A percentile compares a stretch with the other conserved stretches of the same genome.
Evolutionary conservation across 163 green algal species (phyloP).

Genomic region (Scenedesmus sp.): DNA sequence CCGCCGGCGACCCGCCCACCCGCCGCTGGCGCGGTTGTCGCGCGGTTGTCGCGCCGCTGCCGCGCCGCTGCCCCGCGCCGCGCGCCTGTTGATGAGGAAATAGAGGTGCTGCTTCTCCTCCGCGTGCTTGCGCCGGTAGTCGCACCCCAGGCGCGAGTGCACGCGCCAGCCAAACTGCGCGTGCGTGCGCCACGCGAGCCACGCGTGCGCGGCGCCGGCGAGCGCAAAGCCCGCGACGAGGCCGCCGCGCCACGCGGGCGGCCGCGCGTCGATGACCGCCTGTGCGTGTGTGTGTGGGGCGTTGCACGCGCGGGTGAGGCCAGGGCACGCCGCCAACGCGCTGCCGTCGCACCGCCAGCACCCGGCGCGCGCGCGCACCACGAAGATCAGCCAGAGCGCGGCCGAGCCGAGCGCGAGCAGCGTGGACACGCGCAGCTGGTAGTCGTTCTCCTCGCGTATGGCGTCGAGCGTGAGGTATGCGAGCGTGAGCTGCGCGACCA

Average conservation of each 20-base stretch:
- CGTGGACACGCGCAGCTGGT: slow-evolving; percentile 4
- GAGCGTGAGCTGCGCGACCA: slow-evolving; percentile 19
- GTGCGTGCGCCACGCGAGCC: slow-evolving; percentile 23
- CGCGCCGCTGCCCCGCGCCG: background rate
- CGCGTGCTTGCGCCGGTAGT: slow-evolving; percentile 41
- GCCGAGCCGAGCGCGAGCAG: background rate
- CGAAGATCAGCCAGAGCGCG: slow-evolving; percentile 30
- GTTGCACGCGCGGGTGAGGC: too few species aligned
- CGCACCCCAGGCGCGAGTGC: slow-evolving; percentile 21
- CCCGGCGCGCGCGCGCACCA: background rate
- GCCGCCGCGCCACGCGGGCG: slow-evolving; percentile 4
- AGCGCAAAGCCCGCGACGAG: background rate
- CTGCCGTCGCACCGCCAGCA: too few species aligned
- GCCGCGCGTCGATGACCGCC: background rate
- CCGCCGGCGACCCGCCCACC: too few species aligned
- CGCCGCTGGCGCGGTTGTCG: too few species aligned
- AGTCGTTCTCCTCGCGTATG: slow-evolving; percentile 19
- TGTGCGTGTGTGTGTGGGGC: slow-evolving; percentile 10
- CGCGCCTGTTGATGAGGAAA: background rate
- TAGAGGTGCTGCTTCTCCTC: slow-evolving; percentile 15
- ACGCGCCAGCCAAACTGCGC: slow-evolving; percentile 34
- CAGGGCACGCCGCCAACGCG: too few species aligned
- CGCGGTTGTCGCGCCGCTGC: too few species aligned
- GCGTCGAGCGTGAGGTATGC: slow-evolving; percentile 7
- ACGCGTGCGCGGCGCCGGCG: background rate